A percentile compares a stretch with the other conserved stretches of the same genome.
phyloP scores from a whole-genome alignment of 305 asterid species.

The Fraxinus velutina region DNA sequence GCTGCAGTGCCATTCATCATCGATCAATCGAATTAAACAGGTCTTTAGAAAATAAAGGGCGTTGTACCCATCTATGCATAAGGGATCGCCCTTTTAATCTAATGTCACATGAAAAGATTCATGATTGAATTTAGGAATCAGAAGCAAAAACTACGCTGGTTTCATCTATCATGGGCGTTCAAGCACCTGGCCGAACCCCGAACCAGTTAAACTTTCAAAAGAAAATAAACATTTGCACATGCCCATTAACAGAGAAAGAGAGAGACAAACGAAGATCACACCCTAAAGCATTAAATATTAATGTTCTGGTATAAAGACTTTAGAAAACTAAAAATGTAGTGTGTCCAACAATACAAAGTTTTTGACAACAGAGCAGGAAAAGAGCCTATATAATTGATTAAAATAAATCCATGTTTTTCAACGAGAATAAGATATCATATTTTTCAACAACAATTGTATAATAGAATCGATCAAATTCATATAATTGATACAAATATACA shows the following conservation, averaged over 20 bases:
- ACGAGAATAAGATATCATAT: neutral
- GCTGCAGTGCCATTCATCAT: neutral
- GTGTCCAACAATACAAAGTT: neutral
- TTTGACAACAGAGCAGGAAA: neutral
- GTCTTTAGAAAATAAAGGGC: neutral
- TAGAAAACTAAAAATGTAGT: neutral
- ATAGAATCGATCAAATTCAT: constrained; percentile 22
- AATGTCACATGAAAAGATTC: neutral
- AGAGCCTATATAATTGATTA: neutral
- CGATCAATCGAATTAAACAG: neutral
- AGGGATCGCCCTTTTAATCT: neutral
- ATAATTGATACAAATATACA: constrained; percentile 14
- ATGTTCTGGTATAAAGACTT: neutral
- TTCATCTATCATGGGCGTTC: neutral
- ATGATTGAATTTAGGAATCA: neutral
- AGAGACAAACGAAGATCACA: neutral
- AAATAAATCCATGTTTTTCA: neutral
- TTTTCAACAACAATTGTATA: neutral
- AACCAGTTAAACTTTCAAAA: constrained; percentile 37
- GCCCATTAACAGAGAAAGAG: neutral
- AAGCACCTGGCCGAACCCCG: neutral
- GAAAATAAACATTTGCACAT: neutral
- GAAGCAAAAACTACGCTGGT: neutral
- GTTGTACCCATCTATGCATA: neutral
- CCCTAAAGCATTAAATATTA: neutral